Evolutionary conservation across 306 rosid species (phyloP).

Genomic region (Dalbergia oliveri): DNA sequence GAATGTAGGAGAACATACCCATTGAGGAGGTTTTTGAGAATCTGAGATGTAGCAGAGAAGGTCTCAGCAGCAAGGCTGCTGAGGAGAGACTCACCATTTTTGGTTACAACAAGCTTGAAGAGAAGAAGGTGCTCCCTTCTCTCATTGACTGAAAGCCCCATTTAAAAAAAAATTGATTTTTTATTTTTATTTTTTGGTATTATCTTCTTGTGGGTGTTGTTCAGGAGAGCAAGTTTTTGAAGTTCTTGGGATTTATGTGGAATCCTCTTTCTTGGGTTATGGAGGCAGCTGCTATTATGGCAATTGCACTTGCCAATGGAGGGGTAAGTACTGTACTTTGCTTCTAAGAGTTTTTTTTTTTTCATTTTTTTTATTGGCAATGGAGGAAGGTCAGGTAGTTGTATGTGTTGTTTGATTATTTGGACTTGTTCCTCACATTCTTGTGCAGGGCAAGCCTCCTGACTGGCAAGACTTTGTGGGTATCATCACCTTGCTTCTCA

Average conservation of each 20-base stretch:
- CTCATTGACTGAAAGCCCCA: conserved; percentile 5
- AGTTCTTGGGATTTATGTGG: conserved; percentile 99
- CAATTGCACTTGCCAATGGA: conserved; percentile 98
- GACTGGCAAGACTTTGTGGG: conserved; percentile 99
- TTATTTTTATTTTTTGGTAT: conserved; percentile 27
- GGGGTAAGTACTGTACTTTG: conserved; percentile 67
- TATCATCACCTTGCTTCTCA: conserved; percentile 85
- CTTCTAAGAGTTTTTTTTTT: conserved; percentile 29
- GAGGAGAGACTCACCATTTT: conserved; percentile 86
- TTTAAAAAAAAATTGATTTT: not conserved
- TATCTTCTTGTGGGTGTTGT: conserved; percentile 45
- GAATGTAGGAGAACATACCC: conserved; percentile 94
- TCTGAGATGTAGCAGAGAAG: conserved; percentile 96
- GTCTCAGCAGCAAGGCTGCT: conserved; percentile 86
- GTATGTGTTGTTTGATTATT: not conserved
- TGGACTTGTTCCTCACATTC: conserved; percentile 12
- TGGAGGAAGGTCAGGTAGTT: not conserved
- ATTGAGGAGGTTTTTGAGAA: conserved; percentile 95
- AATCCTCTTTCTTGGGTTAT: conserved; percentile 99
- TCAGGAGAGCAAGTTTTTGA: conserved; percentile 91
- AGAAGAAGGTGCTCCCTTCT: conserved; percentile 66
- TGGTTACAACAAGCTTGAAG: conserved; percentile 97
- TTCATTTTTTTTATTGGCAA: not conserved
- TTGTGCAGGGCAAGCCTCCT: conserved; percentile 85
- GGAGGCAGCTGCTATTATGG: conserved; percentile 99